Conservation (phyloP, 352 stramenopile genomes). For the Globisporangium recalcitrans region DNA sequence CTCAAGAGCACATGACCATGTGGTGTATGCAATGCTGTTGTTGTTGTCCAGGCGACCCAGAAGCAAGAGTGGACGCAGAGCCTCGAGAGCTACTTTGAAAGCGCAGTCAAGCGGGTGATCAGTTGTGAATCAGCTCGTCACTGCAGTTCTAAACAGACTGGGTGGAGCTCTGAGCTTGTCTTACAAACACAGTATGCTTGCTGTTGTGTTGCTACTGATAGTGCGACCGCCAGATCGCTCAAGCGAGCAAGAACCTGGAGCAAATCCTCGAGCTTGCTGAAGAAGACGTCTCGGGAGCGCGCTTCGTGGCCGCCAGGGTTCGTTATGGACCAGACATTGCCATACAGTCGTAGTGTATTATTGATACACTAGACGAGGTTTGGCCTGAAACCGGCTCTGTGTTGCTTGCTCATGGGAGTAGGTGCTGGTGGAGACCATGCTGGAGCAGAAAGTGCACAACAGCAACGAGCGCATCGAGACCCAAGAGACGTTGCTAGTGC, state of each 20-base stretch:
- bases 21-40: too few species aligned
- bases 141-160: not conserved
- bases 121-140: too few species aligned
- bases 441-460: constrained; percentile 59
- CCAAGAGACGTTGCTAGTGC: constrained; percentile 27
- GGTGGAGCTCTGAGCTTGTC: not conserved
- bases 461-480: constrained; percentile 29
- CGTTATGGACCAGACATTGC: too few species aligned
- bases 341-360: too few species aligned
- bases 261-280: constrained; percentile 42
- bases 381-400: not conserved
- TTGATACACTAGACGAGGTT: not conserved
- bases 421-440: constrained; percentile 50
- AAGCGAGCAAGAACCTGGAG: constrained; percentile 37
- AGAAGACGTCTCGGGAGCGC: constrained; percentile 29
- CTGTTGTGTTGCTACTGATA: constrained; percentile 13
- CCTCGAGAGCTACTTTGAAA: constrained; percentile 35
- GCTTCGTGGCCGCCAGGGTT: constrained; percentile 52
- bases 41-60: constrained; percentile 12
- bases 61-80: constrained; percentile 23
- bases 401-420: constrained; percentile 2
- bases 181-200: not conserved
- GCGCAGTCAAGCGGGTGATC: constrained; percentile 20
- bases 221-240: constrained; percentile 47
- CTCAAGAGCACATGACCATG: too few species aligned